Evolutionary conservation across 352 stramenopile genomes (phyloP).

Genomic region (Phytophthora aleatoria): DNA sequence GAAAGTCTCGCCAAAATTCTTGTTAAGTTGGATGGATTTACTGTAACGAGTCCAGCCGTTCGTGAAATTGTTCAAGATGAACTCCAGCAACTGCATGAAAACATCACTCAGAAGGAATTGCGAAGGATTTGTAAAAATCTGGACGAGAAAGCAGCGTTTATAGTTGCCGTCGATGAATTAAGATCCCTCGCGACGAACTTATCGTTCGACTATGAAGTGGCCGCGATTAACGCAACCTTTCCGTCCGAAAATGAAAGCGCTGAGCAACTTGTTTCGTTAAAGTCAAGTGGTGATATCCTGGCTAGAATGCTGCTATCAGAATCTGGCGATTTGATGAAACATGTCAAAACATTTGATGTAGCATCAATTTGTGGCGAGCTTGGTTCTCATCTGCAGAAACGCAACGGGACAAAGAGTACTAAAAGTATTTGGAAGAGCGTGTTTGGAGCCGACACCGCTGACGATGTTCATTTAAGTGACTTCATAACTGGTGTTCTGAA

Average conservation of each 20-base stretch:
- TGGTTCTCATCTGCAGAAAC: slow-evolving; percentile 35
- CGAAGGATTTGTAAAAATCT: slow-evolving; percentile 34
- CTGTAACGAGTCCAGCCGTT: not conserved
- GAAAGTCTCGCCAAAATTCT: slow-evolving; percentile 23
- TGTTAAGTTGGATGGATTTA: slow-evolving; percentile 25
- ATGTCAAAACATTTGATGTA: slow-evolving; percentile 43
- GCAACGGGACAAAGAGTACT: slow-evolving; percentile 33
- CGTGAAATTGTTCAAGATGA: slow-evolving; percentile 42
- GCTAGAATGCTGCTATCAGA: slow-evolving; percentile 34
- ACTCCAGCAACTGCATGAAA: slow-evolving; percentile 54
- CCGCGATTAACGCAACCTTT: not conserved
- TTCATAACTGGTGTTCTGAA: slow-evolving; percentile 51
- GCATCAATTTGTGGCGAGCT: slow-evolving; percentile 39
- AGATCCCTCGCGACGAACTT: slow-evolving; percentile 47
- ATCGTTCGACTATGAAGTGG: slow-evolving; percentile 42
- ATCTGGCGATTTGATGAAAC: slow-evolving; percentile 23
- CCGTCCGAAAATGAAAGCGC: not conserved
- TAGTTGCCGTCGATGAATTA: slow-evolving; percentile 36
- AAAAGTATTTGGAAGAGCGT: slow-evolving; percentile 54
- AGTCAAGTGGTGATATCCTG: slow-evolving; percentile 40
- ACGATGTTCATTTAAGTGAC: slow-evolving; percentile 45
- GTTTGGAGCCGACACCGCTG: slow-evolving; percentile 38
- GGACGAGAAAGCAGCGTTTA: slow-evolving; percentile 30
- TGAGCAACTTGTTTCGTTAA: slow-evolving; percentile 3
- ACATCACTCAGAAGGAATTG: slow-evolving; percentile 37